A percentile compares a stretch with the other conserved stretches of the same genome.
Evolutionary conservation across 257 asterid species (phyloP).

Genomic region (Galeopsis tetrahit): DNA sequence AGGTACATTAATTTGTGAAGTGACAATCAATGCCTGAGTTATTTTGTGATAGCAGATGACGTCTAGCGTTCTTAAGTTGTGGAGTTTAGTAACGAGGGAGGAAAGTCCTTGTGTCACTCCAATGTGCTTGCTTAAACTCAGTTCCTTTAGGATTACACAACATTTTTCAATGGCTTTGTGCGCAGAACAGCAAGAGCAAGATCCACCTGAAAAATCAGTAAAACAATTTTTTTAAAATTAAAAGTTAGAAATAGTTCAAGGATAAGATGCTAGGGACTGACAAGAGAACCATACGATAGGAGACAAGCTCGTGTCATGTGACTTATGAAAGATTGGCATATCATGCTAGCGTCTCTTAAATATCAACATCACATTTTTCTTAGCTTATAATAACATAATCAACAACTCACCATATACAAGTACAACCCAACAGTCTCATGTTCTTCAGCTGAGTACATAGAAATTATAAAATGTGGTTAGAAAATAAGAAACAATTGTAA

Average conservation of each 20-base stretch:
- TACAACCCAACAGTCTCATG: not conserved
- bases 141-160: constrained; percentile 67
- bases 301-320: constrained; percentile 79
- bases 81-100: constrained; percentile 64
- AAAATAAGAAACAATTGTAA: not conserved
- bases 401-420: not conserved
- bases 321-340: constrained; percentile 86
- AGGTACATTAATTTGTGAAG: constrained; percentile 69
- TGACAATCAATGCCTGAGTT: constrained; percentile 64
- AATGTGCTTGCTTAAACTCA: constrained; percentile 77
- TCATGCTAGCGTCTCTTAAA: constrained; percentile 68
- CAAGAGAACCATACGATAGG: constrained; percentile 76
- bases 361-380: constrained; percentile 24
- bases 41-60: constrained; percentile 89
- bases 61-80: constrained; percentile 70
- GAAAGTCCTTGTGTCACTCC: constrained; percentile 93
- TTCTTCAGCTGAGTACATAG: not conserved
- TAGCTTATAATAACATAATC: constrained; percentile 10
- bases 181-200: constrained; percentile 73
- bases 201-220: constrained; percentile 63
- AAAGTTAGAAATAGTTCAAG: not conserved
- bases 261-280: constrained; percentile 40
- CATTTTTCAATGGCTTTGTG: constrained; percentile 81
- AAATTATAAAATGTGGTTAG: not conserved
- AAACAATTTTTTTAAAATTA: constrained; percentile 12